Base-by-base conservation (phyloP, 345 rosid species). In the Garcia nutans region DNA sequence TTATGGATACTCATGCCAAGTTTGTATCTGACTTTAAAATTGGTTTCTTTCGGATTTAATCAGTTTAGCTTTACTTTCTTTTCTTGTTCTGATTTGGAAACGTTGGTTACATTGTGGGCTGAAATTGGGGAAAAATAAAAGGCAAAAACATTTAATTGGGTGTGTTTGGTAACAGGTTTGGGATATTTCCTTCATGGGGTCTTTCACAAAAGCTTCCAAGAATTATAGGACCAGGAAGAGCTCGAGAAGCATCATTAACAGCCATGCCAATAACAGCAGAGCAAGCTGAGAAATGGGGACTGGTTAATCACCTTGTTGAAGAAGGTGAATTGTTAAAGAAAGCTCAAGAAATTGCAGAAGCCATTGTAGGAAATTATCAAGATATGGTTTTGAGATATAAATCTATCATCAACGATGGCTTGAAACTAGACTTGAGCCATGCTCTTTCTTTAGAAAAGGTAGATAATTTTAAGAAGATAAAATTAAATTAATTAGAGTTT, bases 161-260 rank as follows among this genome's bases (percentile, higher is more conserved):
- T 54, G 1, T 54, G n/a, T 15, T 54, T 16, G 8, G 31, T 55
- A 82, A 54, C 83, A 93, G 99, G 76, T 90, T 96, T 80, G 96
- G 93, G 65, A 90, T 96, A 88, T 93, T 93, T 73, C 99, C 99
- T 45, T 89, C 99, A 0, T 96, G 99, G 96, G 98, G 98, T 63
- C 88, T 96, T 24, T 96, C 99, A 50, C 99, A 96, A 85, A 96
- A 92, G 88, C 91, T 96, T 45, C 72, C 94, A 2, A 87, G 96
- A 37, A 80, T 93, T 70, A 87, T 93, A 3, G 99, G 97, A 79
- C 85, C 93, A 28, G 87, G 89, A 75, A 89, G 85, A 81, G 98
- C 99, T 42, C 88, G 96, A 0, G 99, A 93, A 82, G 91, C 87
- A 13, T 93, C 99, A 33, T 73, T 96, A 59, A 72, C 91, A 0